A percentile compares a stretch with the other conserved stretches of the same genome.
These are phyloP conservation scores for Neurospora terricola DNA, from an alignment of 495 filamentous ascomycete species.

Conservation along the genomic window DNA sequence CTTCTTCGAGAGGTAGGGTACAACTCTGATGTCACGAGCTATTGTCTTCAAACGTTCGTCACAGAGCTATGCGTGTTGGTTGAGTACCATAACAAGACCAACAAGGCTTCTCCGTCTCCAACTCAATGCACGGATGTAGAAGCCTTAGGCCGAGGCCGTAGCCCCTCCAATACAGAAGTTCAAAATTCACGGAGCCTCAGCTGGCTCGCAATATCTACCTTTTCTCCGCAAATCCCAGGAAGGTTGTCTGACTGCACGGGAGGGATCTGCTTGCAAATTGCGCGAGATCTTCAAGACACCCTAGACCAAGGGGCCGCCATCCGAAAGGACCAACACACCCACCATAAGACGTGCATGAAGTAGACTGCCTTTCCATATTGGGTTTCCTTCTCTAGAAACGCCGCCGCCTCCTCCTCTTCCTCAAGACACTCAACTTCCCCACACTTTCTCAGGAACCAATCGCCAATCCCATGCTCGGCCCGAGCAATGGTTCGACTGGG, in stretches of 20 bases:
- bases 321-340: neutral
- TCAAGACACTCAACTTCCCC: slow-evolving; percentile 12
- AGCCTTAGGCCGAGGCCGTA: neutral
- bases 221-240: neutral
- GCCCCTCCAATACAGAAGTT: neutral
- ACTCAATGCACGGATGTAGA: neutral
- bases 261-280: neutral
- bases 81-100: neutral
- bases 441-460: slow-evolving; percentile 14
- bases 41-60: neutral
- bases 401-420: neutral
- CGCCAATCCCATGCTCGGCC: slow-evolving; percentile 20
- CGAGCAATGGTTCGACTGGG: slow-evolving; percentile 17
- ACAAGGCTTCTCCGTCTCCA: neutral
- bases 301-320: neutral
- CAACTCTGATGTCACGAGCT: neutral
- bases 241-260: neutral
- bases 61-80: neutral
- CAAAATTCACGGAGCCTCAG: neutral
- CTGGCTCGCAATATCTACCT: neutral
- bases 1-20: neutral
- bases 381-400: neutral
- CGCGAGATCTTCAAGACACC: neutral
- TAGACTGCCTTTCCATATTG: neutral
- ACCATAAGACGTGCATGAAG: neutral